Evolutionary conservation across 2,329 filamentous ascomycete genomes (phyloP).

Genomic region (Colletotrichum truncatum): DNA sequence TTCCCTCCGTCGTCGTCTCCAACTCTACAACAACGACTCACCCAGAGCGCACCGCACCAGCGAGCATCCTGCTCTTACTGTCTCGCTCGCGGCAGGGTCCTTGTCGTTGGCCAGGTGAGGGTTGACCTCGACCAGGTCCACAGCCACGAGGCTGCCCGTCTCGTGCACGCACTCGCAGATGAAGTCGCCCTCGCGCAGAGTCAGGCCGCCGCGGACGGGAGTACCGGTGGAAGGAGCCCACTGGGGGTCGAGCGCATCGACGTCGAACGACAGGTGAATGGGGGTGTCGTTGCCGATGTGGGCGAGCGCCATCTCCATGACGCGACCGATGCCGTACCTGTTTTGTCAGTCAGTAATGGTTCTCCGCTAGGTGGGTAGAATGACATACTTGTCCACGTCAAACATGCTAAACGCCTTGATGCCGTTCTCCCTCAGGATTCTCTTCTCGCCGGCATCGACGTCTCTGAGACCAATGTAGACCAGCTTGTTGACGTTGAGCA

Average conservation of each 20-base stretch:
- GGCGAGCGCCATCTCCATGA: conserved; percentile 98
- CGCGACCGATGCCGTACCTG: conserved; percentile 87
- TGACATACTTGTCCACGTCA: conserved; percentile 77
- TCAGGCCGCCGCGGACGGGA: conserved; percentile 91
- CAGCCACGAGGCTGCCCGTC: conserved; percentile 80
- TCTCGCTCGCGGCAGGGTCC: conserved; percentile 78
- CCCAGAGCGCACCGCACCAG: conserved; percentile 91
- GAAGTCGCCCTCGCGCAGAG: conserved; percentile 93
- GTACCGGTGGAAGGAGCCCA: conserved; percentile 97
- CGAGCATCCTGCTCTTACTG: conserved; percentile 88
- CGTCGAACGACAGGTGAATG: conserved; percentile 96
- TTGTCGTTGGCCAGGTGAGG: conserved; percentile 71
- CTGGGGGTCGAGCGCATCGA: conserved; percentile 94
- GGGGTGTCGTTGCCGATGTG: conserved; percentile 95
- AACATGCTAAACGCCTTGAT: conserved; percentile 99
- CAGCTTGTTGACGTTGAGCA: conserved; percentile 79
- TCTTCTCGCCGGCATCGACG: conserved; percentile 94
- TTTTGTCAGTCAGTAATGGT: background rate
- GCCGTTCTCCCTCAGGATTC: conserved; percentile 84
- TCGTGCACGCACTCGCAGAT: conserved; percentile 90
- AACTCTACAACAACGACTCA: conserved; percentile 79
- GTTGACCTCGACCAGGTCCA: conserved; percentile 87
- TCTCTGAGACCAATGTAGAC: conserved; percentile 97
- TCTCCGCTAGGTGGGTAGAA: background rate
- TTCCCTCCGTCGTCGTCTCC: background rate